Conservation (phyloP, 2,329 filamentous ascomycete species). For the Penicillium hesseltinei region DNA sequence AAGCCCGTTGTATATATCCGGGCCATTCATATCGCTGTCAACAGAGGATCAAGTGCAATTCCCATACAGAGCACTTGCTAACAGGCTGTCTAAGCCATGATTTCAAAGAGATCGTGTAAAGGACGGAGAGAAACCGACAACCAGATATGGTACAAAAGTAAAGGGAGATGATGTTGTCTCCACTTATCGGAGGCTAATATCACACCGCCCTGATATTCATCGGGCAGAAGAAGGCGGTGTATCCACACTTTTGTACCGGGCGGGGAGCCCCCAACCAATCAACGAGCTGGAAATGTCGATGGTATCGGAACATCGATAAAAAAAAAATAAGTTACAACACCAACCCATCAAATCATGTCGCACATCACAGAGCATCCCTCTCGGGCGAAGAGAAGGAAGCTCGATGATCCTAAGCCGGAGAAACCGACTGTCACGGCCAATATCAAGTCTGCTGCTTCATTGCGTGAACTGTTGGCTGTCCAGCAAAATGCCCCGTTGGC, state of each 20-base stretch:
- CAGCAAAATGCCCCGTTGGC: conserved; percentile 61
- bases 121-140: background rate
- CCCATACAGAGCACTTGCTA: fast-evolving
- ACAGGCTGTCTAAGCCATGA: background rate
- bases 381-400: conserved; percentile 41
- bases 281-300: conserved; percentile 20
- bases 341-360: conserved; percentile 31
- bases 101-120: background rate
- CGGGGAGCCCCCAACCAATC: conserved; percentile 19
- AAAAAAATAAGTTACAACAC: conserved; percentile 21
- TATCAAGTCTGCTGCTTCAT: conserved; percentile 58
- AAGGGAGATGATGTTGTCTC: background rate
- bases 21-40: background rate
- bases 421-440: conserved; percentile 15
- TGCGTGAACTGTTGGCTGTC: conserved; percentile 67
- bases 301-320: conserved; percentile 23
- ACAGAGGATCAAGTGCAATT: too few species aligned
- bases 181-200: background rate
- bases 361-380: conserved; percentile 34
- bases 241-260: background rate
- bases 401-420: conserved; percentile 27
- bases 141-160: too few species aligned
- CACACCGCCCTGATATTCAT: background rate
- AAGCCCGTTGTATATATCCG: background rate
- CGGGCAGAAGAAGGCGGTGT: background rate